Conservation (phyloP, 306 rosid species). For the Delonix regia region DNA sequence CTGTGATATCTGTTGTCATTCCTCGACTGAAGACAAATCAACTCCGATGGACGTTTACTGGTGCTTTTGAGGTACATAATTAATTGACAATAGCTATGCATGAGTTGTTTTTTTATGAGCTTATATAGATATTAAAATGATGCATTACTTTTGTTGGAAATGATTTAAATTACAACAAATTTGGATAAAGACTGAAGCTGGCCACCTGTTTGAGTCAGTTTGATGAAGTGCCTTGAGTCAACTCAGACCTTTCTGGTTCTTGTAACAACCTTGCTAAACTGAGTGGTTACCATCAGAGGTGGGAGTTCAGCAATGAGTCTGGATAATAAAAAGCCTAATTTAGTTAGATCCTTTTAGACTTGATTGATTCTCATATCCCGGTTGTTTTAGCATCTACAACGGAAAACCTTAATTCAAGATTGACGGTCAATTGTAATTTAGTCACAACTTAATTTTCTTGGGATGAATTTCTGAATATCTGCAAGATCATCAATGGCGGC, state of each 20-base stretch:
- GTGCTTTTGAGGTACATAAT: slow-evolving; percentile 83
- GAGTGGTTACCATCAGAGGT: background rate
- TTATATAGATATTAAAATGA: slow-evolving; percentile 10
- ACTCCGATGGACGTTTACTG: slow-evolving; percentile 82
- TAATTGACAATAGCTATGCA: slow-evolving; percentile 17
- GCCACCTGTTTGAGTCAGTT: background rate
- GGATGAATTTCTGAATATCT: background rate
- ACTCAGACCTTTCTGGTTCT: background rate
- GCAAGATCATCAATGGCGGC: background rate
- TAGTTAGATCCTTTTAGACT: slow-evolving; percentile 1
- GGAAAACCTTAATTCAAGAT: background rate
- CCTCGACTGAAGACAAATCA: slow-evolving; percentile 86
- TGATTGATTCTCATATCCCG: background rate
- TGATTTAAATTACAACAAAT: background rate
- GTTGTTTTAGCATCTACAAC: background rate
- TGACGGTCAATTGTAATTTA: background rate
- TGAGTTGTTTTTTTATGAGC: background rate
- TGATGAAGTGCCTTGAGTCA: background rate
- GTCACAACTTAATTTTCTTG: background rate
- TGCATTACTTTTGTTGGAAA: background rate
- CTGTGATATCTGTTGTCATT: slow-evolving; percentile 81
- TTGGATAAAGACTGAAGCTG: background rate
- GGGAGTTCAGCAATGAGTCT: background rate
- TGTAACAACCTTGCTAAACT: background rate
- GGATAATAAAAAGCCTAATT: background rate